Evolutionary conservation across 2,329 filamentous ascomycete genomes (phyloP), one percentile per base, ranked within the genome.

Genomic region (Lasiodiplodia theobromae): DNA sequence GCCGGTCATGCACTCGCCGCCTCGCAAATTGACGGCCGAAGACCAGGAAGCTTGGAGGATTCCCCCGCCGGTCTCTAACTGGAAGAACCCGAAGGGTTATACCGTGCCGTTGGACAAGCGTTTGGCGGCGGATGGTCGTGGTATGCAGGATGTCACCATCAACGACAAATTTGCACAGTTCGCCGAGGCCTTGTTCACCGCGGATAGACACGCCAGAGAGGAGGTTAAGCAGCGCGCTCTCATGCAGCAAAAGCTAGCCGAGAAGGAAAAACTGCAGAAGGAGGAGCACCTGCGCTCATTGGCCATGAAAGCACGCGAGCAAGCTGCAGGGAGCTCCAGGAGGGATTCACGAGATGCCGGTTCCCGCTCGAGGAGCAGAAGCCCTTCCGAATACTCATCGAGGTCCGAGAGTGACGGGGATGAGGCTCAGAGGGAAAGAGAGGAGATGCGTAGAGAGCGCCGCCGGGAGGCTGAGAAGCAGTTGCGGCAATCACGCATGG

Each of bases 51-150:
- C 92, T 69, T 99, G 96, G 96, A 94, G 91, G 76, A 97, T 93
- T 38, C 89, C 89, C 0, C 92, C 94, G 2, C 92, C 94, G 0
- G 91, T 99, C 2, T 97, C 93, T 23, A 98, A 98, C 80, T 99
- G 96, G 96, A 99, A 99, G 87, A 99, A 99, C 79, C 93, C 95
- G 0, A 98, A 98, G 83, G 96, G 96, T 75, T 99, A 97, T 77
- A 99, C 96, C 0, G 93, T 99, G 0, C 93, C 96, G 0, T 81
- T 99, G 64, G 96, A 99, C 79, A 99, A 99, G 84, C 91, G 96
- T 77, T 83, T 99, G 73, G 96, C 96, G 21, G 95, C 96, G 10
- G 95, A 98, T 79, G 96, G 96, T 14, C 88, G 96, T 75, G 93
- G 93, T 0, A 79, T 99, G 71, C 94, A 97, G 79, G 96, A 99